Evolutionary conservation across 2,329 filamentous ascomycete species (phyloP), one percentile per base, ranked within the genome.

Genomic region (Penicillium corylophilum): DNA sequence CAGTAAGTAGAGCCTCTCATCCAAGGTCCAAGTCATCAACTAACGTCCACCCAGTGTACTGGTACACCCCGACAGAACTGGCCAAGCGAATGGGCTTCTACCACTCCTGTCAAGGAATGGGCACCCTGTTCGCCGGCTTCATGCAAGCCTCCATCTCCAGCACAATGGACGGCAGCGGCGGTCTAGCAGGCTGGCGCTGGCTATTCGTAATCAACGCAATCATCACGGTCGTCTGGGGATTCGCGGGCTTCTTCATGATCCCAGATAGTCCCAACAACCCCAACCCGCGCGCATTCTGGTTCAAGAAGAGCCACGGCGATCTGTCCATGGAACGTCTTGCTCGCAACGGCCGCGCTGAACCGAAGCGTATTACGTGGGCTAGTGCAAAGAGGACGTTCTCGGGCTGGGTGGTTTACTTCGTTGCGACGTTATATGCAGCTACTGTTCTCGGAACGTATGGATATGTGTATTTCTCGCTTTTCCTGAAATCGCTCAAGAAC

Each of bases 371-470:
- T 54, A 74, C 70, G 2, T 77, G 73, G 74, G 71, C 65, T 1
- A 72, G 72, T 40, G 70, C 71, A 26, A 74, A 72, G 57, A 71
- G 77, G 7, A 77, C 77, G 0, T 73, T 78, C 46, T 64, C 60
- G 0, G 69, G 67, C 44, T 78, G 76, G 76, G 68, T 75, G 1
- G 67, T 76, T 0, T 79, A 79, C 53, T 74, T 77, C 55, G 69
- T 80, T 12, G 64, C 77, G 1, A 56, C 73, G 0, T 56, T 79
- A 7, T 79, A 79, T 48, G 74, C 75, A 18, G 67, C 72, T 1
- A 77, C 73, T 0, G 77, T 79, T 0, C 61, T 79, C 2, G 77
- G 72, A 0, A 73, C 73, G 1, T 78, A 76, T 51, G 77, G 77
- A 8, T 78, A 79, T 23, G 57, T 59, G 2, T 64, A 64, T 23